phyloP scores from a whole-genome alignment of 176 grass and related monocot species.

The Oryza glaberrima region DNA sequence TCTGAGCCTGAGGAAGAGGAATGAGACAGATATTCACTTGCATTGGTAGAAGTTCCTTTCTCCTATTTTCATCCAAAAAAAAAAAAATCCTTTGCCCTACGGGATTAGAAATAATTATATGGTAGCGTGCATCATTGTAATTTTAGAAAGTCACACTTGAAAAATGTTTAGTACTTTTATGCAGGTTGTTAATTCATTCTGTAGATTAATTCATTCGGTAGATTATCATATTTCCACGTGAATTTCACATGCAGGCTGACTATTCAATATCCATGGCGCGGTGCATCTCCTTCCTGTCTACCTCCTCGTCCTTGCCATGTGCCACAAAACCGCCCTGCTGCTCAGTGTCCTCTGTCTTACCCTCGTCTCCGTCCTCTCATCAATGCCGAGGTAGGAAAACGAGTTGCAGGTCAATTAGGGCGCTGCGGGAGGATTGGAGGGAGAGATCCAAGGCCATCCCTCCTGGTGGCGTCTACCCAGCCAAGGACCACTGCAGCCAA shows the following conservation, averaged over 20 bases:
- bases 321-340: background rate
- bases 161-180: background rate
- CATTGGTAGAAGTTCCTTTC: background rate
- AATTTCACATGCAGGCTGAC: background rate
- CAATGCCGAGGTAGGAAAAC: background rate
- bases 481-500: slow-evolving; percentile 92
- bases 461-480: slow-evolving; percentile 85
- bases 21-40: background rate
- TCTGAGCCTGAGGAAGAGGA: background rate
- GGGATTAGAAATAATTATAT: background rate
- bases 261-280: background rate
- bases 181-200: background rate
- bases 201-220: background rate
- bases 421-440: slow-evolving; percentile 78
- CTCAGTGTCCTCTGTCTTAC: background rate
- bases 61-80: background rate
- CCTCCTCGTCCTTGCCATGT: background rate
- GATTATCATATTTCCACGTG: background rate
- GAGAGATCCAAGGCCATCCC: slow-evolving; percentile 75
- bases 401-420: background rate
- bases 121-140: background rate
- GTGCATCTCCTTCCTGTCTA: background rate
- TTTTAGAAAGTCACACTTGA: background rate
- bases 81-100: background rate
- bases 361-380: background rate